Percentiles rank a stretch among this genome's conserved stretches.
phyloP scores from a whole-genome alignment of 345 rosid genomes.

The Dipteronia sinensis region DNA sequence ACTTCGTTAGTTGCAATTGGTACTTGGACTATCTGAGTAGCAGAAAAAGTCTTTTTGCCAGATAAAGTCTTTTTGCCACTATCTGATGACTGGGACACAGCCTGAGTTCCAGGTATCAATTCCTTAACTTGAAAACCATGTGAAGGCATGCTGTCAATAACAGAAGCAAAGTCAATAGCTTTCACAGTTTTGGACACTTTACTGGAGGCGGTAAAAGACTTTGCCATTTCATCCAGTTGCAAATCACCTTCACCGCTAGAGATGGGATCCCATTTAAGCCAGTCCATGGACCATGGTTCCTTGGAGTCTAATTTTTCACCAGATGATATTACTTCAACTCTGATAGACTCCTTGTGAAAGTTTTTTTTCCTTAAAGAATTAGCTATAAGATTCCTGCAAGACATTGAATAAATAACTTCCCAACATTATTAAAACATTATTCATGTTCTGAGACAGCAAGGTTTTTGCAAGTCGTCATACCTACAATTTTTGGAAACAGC shows the following conservation, averaged over 20 bases:
- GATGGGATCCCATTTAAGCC: constrained; percentile 82
- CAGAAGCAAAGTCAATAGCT: constrained; percentile 57
- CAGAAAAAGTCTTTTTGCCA: constrained; percentile 16
- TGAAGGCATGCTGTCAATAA: constrained; percentile 45
- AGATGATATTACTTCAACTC: constrained; percentile 54
- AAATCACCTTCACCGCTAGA: constrained; percentile 92
- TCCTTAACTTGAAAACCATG: constrained; percentile 52
- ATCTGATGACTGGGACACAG: constrained; percentile 25
- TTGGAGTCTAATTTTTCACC: constrained; percentile 37
- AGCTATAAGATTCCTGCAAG: constrained; percentile 59
- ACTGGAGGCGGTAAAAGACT: constrained; percentile 51
- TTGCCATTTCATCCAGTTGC: constrained; percentile 63
- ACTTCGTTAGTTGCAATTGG: constrained; percentile 24
- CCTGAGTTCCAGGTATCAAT: constrained; percentile 36
- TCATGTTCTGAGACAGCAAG: not conserved
- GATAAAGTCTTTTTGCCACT: constrained; percentile 18
- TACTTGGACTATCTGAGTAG: constrained; percentile 25
- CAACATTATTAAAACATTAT: constrained; percentile 14
- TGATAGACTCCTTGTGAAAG: constrained; percentile 72
- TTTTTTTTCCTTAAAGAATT: constrained; percentile 68
- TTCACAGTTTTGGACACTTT: constrained; percentile 39
- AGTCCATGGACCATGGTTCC: constrained; percentile 45
- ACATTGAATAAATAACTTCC: constrained; percentile 13
- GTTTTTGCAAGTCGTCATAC: constrained; percentile 38
- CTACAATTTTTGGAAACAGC: constrained; percentile 83